Conservation (phyloP, 257 asterid species). For the Lycium barbarum region DNA sequence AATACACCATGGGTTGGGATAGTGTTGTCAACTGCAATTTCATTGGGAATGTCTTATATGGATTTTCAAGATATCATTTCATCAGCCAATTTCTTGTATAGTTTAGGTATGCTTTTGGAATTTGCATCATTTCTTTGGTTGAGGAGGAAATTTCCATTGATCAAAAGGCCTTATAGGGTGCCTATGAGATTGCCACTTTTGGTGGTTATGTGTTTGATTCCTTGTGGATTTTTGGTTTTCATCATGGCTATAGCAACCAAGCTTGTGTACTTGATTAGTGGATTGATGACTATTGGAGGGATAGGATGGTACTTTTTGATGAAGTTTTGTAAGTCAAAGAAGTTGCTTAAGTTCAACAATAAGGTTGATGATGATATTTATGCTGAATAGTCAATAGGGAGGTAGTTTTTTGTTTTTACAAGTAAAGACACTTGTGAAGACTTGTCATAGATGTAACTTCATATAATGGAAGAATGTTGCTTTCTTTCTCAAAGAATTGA, state of each 20-base stretch:
- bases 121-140: conserved; percentile 63
- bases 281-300: conserved; percentile 57
- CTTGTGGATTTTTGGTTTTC: conserved; percentile 58
- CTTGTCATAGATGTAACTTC: background rate
- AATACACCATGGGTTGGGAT: conserved; percentile 78
- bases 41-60: conserved; percentile 53
- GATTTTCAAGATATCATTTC: conserved; percentile 49
- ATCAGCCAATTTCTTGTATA: conserved; percentile 63
- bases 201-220: conserved; percentile 62
- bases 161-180: conserved; percentile 59
- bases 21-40: conserved; percentile 46
- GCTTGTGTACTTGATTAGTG: conserved; percentile 58
- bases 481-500: background rate
- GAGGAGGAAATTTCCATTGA: conserved; percentile 45
- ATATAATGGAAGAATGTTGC: background rate
- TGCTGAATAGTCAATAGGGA: background rate
- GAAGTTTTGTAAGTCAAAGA: conserved; percentile 51
- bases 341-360: conserved; percentile 37
- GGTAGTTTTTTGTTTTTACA: background rate
- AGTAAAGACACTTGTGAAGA: background rate
- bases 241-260: conserved; percentile 64
- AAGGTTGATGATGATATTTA: background rate
- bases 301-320: conserved; percentile 62
- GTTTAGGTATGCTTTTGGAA: conserved; percentile 72
- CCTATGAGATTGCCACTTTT: conserved; percentile 54